These are phyloP conservation scores for Rasamsonia emersonii DNA, from an alignment of 2,329 filamentous ascomycete species.

Conservation along the genomic window DNA sequence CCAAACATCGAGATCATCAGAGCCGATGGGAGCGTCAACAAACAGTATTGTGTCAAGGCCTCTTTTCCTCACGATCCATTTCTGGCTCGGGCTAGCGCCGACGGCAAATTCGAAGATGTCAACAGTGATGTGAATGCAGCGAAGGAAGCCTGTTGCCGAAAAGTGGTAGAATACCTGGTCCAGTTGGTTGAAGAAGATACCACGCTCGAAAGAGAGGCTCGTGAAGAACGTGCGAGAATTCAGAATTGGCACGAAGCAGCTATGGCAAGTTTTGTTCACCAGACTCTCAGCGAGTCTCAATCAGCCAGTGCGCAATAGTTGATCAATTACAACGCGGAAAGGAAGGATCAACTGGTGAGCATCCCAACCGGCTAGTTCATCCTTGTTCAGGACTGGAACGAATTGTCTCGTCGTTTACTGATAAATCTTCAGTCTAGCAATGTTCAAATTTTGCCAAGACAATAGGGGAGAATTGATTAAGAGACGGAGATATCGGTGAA, in stretches of 20 bases:
- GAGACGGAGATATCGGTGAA: too few species aligned
- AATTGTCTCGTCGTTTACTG: too few species aligned
- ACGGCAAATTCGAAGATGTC: conserved; percentile 12
- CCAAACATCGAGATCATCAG: conserved; percentile 13
- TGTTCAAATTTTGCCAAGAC: too few species aligned
- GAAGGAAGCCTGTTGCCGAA: conserved; percentile 16
- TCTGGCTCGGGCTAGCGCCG: conserved; percentile 20
- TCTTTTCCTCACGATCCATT: conserved; percentile 20
- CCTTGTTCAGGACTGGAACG: too few species aligned
- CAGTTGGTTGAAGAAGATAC: conserved; percentile 21
- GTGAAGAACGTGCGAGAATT: conserved; percentile 5
- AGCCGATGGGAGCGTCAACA: conserved; percentile 9
- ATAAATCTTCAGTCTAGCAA: too few species aligned
- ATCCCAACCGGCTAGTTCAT: too few species aligned
- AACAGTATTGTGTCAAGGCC: conserved; percentile 13
- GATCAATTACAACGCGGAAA: too few species aligned
- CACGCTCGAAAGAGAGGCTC: conserved; percentile 5
- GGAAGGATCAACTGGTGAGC: too few species aligned
- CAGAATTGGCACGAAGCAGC: conserved; percentile 1
- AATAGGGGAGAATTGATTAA: too few species aligned
- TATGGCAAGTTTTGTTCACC: not conserved
- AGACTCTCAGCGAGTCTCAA: not conserved
- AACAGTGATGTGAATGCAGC: conserved; percentile 7
- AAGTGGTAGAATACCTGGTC: conserved; percentile 21
- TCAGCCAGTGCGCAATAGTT: too few species aligned